These are phyloP conservation scores for Paramecium biaurelia DNA, from an alignment of 73 alveolate genomes.

Conservation along the genomic window DNA sequence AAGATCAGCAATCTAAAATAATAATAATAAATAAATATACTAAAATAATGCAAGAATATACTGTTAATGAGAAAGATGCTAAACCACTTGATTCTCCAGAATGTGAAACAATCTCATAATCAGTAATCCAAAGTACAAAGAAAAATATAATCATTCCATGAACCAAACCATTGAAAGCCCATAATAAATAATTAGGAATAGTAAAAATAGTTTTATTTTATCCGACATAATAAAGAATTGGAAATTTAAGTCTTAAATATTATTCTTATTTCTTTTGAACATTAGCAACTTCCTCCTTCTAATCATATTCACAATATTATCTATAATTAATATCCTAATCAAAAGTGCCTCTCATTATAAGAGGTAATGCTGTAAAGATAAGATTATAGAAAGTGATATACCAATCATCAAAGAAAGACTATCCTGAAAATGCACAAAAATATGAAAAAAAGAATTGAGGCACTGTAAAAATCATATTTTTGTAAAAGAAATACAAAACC, in stretches of 20 bases:
- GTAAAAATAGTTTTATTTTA: conserved; percentile 44
- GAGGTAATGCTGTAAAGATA: conserved; percentile 79
- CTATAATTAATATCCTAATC: conserved; percentile 57
- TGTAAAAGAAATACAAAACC: conserved; percentile 96
- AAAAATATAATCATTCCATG: conserved; percentile 54
- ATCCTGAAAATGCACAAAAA: conserved; percentile 93
- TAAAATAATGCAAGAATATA: conserved; percentile 39
- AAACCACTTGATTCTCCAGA: conserved; percentile 42
- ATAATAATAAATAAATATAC: neutral
- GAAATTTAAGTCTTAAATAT: conserved; percentile 38
- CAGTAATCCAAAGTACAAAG: conserved; percentile 29
- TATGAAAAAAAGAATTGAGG: conserved; percentile 85
- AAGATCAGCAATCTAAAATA: conserved; percentile 55
- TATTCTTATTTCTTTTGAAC: conserved; percentile 31
- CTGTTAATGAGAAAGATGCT: conserved; percentile 21
- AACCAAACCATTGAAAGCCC: conserved; percentile 56
- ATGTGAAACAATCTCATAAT: neutral
- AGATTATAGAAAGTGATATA: conserved; percentile 94
- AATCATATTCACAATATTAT: neutral
- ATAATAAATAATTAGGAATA: conserved; percentile 8
- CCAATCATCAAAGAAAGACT: conserved; percentile 95
- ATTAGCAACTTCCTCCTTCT: neutral
- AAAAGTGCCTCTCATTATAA: conserved; percentile 42
- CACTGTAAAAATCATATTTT: conserved; percentile 92
- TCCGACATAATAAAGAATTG: conserved; percentile 56